These are phyloP conservation scores for Penicillium goetzii DNA, from an alignment of 495 filamentous ascomycete species.

Conservation along the genomic window DNA sequence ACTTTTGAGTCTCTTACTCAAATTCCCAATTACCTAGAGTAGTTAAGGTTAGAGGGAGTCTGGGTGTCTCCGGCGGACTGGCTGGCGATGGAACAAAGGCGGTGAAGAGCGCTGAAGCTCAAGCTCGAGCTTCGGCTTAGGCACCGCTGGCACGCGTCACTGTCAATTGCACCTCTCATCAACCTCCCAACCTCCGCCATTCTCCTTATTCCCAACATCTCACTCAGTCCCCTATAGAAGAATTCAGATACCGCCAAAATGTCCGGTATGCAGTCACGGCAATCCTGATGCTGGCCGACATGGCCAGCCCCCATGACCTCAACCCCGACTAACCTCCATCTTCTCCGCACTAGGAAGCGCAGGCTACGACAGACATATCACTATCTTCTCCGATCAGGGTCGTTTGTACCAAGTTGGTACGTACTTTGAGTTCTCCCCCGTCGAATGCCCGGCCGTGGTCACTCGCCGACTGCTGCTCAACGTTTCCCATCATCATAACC, in stretches of 20 bases:
- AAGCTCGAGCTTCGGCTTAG: constrained; percentile 52
- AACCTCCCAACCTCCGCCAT: constrained; percentile 22
- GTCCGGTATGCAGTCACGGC: constrained; percentile 42
- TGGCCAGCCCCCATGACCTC: constrained; percentile 38
- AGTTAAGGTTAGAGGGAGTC: too few species aligned
- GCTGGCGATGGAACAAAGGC: constrained; percentile 25
- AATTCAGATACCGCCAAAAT: constrained; percentile 37
- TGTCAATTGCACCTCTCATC: constrained; percentile 31
- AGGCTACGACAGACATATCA: constrained; percentile 97
- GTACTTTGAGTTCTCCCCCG: constrained; percentile 42
- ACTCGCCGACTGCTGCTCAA: constrained; percentile 2
- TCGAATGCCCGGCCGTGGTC: background rate
- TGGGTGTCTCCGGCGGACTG: too few species aligned
- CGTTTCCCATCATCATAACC: constrained; percentile 15
- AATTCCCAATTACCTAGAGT: background rate
- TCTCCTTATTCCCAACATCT: constrained; percentile 16
- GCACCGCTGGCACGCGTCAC: constrained; percentile 51
- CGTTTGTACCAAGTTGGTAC: constrained; percentile 98
- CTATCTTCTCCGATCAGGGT: constrained; percentile 99
- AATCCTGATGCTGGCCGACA: constrained; percentile 15
- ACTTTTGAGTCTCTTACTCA: too few species aligned
- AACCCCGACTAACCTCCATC: constrained; percentile 39
- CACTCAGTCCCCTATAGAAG: constrained; percentile 17
- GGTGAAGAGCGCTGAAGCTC: constrained; percentile 41
- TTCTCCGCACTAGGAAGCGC: constrained; percentile 72